Evolutionary conservation across 495 filamentous ascomycete genomes (phyloP).

Genomic region (Chaetomium cochliodes): DNA sequence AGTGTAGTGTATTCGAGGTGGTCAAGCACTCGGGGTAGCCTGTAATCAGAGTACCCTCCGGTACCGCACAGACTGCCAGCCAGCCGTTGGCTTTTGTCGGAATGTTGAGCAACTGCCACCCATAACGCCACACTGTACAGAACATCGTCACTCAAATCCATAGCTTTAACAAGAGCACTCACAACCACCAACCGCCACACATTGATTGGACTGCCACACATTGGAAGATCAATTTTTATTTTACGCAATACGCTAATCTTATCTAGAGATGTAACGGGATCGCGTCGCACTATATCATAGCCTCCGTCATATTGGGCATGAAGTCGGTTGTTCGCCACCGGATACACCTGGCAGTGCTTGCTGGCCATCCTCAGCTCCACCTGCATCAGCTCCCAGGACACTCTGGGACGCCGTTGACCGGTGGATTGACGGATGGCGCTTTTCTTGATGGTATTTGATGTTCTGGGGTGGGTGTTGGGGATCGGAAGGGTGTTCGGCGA

Average conservation of each 20-base stretch:
- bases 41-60: no score
- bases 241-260: constrained; percentile 13
- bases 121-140: no score
- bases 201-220: not conserved
- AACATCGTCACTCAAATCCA: not conserved
- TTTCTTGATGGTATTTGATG: not conserved
- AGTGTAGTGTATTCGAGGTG: no score
- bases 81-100: no score
- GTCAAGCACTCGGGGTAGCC: no score
- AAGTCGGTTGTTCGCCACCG: not conserved
- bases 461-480: not conserved
- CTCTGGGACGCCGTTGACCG: not conserved
- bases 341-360: not conserved
- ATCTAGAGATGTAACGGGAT: constrained; percentile 9
- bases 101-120: no score
- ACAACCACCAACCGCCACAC: not conserved
- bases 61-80: no score
- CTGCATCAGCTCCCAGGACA: not conserved
- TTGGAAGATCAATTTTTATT: constrained; percentile 16
- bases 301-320: not conserved
- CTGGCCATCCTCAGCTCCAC: not conserved
- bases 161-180: no score
- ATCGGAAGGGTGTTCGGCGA: not conserved
- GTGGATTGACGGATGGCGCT: not conserved
- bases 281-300: constrained; percentile 6